phyloP scores from a whole-genome alignment of 257 asterid genomes.

The Przewalskia tangutica region DNA sequence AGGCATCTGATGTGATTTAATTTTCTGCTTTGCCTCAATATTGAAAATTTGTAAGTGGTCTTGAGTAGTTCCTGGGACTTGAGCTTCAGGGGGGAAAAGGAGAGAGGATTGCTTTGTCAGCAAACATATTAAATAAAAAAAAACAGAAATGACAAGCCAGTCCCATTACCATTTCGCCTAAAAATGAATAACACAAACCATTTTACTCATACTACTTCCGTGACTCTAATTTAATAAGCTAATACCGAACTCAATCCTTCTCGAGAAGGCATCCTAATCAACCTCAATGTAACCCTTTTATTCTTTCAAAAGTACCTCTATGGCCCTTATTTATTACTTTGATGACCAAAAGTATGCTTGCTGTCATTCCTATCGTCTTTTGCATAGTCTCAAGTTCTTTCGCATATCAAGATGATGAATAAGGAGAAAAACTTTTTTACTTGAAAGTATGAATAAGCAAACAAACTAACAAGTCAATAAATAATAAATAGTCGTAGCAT shows the following conservation, averaged over 20 bases:
- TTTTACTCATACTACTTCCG: not conserved
- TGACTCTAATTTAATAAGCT: not conserved
- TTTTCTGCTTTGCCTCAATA: constrained; percentile 90
- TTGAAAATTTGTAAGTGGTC: constrained; percentile 97
- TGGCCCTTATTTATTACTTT: not conserved
- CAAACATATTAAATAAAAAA: not conserved
- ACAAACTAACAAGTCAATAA: not conserved
- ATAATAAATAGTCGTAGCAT: not conserved
- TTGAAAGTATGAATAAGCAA: not conserved
- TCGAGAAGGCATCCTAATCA: constrained; percentile 1
- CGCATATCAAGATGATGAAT: not conserved
- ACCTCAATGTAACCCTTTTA: not conserved
- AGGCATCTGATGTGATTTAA: constrained; percentile 96
- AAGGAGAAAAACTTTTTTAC: not conserved
- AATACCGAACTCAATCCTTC: not conserved
- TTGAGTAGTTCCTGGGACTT: constrained; percentile 89
- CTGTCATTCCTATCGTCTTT: not conserved
- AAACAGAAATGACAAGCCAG: not conserved
- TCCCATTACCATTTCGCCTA: not conserved
- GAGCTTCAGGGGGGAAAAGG: constrained; percentile 55
- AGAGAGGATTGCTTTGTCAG: not conserved
- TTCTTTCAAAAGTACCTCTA: not conserved
- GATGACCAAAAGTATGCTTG: not conserved
- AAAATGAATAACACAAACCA: not conserved
- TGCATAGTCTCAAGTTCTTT: not conserved